phyloP scores from a whole-genome alignment of 176 grass and related monocot species.

The Bolboschoenus planiculmis region DNA sequence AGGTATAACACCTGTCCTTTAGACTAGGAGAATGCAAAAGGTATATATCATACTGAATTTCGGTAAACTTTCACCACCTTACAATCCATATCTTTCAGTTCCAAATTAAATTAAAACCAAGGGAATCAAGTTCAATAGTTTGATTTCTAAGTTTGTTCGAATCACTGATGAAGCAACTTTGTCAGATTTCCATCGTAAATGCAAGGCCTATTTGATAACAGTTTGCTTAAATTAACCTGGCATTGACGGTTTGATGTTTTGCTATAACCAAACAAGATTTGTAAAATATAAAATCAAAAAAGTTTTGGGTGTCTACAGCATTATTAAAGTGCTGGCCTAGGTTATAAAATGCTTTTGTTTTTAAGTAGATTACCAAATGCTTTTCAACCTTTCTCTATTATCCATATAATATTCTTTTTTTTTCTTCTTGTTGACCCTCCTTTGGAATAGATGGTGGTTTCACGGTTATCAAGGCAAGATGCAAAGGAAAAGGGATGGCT shows the following conservation, averaged over 20 bases:
- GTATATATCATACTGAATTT: neutral
- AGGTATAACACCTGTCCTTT: neutral
- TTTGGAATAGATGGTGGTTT: constrained; percentile 66
- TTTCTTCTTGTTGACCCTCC: neutral
- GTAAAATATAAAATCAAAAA: neutral
- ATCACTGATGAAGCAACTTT: neutral
- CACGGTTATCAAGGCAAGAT: constrained; percentile 59
- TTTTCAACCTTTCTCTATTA: neutral
- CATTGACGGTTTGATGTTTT: neutral
- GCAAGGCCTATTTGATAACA: neutral
- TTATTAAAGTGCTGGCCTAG: neutral
- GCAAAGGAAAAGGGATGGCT: constrained; percentile 81
- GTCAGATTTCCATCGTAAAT: neutral
- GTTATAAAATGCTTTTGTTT: neutral
- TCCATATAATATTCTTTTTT: neutral
- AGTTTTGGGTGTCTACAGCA: neutral
- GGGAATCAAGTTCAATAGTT: neutral
- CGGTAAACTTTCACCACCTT: neutral
- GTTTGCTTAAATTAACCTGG: neutral
- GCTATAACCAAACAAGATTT: neutral
- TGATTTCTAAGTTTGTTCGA: neutral
- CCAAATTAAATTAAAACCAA: neutral
- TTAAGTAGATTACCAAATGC: neutral
- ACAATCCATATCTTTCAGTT: neutral
- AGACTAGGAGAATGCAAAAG: neutral